Evolutionary conservation across 768 basidiomycete species (phyloP).

Genomic region (Lentinus tigrinus): DNA sequence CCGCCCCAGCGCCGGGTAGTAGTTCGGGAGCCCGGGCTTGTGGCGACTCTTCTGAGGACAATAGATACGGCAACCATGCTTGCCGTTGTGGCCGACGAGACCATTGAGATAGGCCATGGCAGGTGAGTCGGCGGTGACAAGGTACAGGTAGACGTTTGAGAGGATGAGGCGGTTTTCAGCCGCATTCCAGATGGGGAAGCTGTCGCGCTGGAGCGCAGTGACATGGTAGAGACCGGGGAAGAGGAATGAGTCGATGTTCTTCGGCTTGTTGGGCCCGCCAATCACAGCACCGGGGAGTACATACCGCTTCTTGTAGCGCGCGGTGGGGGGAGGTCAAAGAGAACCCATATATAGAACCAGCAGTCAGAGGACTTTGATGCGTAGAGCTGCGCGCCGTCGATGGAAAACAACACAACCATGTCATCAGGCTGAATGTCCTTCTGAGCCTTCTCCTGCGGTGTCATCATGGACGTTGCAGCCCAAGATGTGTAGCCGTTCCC

Average conservation of each 20-base stretch:
- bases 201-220: slow-evolving; percentile 26
- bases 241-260: slow-evolving; percentile 32
- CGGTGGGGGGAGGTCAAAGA: slow-evolving; percentile 22
- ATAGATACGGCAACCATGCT: slow-evolving; percentile 33
- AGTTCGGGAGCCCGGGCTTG: slow-evolving; percentile 27
- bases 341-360: slow-evolving; percentile 32
- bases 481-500: neutral
- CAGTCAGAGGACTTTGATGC: slow-evolving; percentile 29
- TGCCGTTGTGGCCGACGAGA: slow-evolving; percentile 34
- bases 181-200: slow-evolving; percentile 31
- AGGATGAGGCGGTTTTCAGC: slow-evolving; percentile 29
- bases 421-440: neutral
- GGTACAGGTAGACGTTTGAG: slow-evolving; percentile 18
- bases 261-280: slow-evolving; percentile 32
- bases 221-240: slow-evolving; percentile 31
- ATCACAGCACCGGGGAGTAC: slow-evolving; percentile 27
- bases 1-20: slow-evolving; percentile 31
- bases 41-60: slow-evolving; percentile 31
- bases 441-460: no score
- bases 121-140: slow-evolving; percentile 8
- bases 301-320: slow-evolving; percentile 27
- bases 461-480: neutral
- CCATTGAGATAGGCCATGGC: slow-evolving; percentile 30
- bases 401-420: slow-evolving; percentile 16
- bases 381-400: slow-evolving; percentile 30